Base-by-base conservation (phyloP, 805 yeast species). In the Hyphopichia homilentoma region DNA sequence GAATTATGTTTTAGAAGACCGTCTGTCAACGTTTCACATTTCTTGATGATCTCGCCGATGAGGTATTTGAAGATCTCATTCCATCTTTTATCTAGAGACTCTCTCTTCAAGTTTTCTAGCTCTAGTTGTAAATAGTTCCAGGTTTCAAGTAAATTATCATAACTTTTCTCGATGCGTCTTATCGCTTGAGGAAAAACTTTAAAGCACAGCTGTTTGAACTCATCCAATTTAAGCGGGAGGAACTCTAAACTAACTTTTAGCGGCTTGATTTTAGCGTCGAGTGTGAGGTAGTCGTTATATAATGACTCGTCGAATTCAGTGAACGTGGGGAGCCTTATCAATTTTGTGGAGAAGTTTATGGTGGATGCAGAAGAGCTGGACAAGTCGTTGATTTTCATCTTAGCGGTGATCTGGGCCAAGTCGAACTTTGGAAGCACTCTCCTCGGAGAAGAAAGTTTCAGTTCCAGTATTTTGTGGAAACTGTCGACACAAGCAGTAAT, bases 71-170 rank as follows among this genome's bases (percentile, higher is more conserved):
- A 77, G 2, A 79, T 59, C 16, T 68, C 68, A 40, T 62, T 56
- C 85, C 86, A 81, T 47, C 77, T 66, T 18, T 58, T 49, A 37
- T 77, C 80, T 4, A 81, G 62, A 18, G 72, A 42, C 25, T 73
- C 75, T 4, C 36, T 39, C 43, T 71, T 70, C 38, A 80, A 54
- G 5, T 49, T 54, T 3, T 49, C 48, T 9, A 76, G 40, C 31
- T 72, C 74, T 7, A 45, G 44, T 7, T 60, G 57, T 29, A 80
- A 51, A 34, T 59, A 54, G 13, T 61, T 50, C 56, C 73, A 68
- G 37, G 66, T 64, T 8, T 54, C 55, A 6, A 64, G 41, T 12
- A 78, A 45, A 2, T 43, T 36, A 19, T 64, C 59, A 39, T 71
- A 75, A 32, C 59, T 66, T 5, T 54, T 48, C 7, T 65, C 48